Percentiles rank a stretch among this genome's conserved stretches.
Conservation (phyloP, 108 stramenopile genomes). For the Nannochloropsis granulata region DNA sequence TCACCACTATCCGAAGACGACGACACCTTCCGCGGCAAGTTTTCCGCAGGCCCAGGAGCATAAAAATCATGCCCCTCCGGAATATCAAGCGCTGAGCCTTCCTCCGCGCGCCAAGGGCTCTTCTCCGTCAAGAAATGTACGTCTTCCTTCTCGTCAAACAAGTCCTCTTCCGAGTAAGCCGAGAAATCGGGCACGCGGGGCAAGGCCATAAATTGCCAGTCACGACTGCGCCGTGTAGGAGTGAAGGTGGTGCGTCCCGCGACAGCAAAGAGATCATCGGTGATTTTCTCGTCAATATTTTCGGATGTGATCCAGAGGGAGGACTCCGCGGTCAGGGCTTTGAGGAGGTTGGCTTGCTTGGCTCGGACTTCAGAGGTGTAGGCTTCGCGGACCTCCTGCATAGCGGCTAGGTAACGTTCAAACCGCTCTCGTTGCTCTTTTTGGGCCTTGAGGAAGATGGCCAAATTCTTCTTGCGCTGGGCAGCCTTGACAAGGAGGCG, state of each 20-base stretch:
- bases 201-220: background rate
- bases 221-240: background rate
- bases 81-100: background rate
- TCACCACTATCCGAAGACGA: background rate
- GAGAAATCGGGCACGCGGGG: background rate
- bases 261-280: background rate
- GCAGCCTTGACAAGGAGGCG: background rate
- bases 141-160: background rate
- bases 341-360: background rate
- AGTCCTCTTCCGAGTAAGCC: background rate
- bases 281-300: background rate
- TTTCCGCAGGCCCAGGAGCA: background rate
- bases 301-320: background rate
- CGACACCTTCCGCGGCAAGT: background rate
- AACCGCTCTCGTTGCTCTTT: background rate
- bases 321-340: background rate
- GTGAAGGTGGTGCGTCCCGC: background rate
- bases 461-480: background rate
- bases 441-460: background rate
- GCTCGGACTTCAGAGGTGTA: background rate
- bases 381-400: background rate
- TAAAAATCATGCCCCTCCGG: background rate
- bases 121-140: background rate
- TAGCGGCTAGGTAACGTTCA: background rate
- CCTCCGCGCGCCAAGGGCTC: background rate